Evolutionary conservation across 768 basidiomycete species (phyloP).

Genomic region (Boletus sensibilis): DNA sequence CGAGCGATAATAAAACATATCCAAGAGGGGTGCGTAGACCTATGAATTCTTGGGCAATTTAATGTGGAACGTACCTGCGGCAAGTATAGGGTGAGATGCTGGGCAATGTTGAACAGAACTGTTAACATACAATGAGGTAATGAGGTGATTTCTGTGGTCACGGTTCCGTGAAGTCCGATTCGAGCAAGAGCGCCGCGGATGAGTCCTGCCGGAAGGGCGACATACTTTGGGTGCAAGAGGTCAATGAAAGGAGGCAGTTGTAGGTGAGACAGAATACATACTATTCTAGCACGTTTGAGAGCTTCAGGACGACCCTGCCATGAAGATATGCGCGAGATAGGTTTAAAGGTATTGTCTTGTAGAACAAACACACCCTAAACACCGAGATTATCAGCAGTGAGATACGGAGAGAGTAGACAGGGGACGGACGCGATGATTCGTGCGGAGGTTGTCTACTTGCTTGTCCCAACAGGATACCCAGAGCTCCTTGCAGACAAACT

Average conservation of each 20-base stretch:
- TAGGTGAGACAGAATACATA: constrained; percentile 34
- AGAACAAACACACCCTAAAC: constrained; percentile 89
- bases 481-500: constrained; percentile 96
- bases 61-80: constrained; percentile 76
- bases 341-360: constrained; percentile 89
- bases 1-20: neutral
- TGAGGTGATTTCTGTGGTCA: constrained; percentile 74
- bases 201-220: constrained; percentile 78
- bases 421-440: constrained; percentile 80
- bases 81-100: neutral
- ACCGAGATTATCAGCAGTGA: neutral
- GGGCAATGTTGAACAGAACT: neutral
- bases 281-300: constrained; percentile 65
- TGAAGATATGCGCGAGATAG: constrained; percentile 77
- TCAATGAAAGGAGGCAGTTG: neutral
- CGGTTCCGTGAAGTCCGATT: constrained; percentile 72
- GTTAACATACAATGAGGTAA: constrained; percentile 77
- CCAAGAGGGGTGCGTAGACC: neutral
- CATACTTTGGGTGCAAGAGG: constrained; percentile 52
- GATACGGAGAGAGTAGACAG: neutral
- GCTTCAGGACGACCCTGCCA: constrained; percentile 77
- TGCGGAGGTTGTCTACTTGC: constrained; percentile 92
- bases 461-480: constrained; percentile 92
- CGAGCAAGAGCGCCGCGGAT: constrained; percentile 80
- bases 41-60: constrained; percentile 65